Evolutionary conservation across 257 asterid species (phyloP).

Genomic region (Forsythia suspensa): DNA sequence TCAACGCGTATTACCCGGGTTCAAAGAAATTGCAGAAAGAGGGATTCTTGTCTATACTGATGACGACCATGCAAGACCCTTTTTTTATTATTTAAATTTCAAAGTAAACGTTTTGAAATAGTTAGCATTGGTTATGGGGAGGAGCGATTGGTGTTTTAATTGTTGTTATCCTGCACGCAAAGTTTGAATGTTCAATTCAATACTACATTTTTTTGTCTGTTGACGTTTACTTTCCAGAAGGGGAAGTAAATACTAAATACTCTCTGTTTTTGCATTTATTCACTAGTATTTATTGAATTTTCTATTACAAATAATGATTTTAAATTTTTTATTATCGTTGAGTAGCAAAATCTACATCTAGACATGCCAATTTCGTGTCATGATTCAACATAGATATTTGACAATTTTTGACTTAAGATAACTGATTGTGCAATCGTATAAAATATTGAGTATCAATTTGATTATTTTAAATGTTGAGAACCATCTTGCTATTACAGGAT

Average conservation of each 20-base stretch:
- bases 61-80: conserved; percentile 30
- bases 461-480: too few relatives aligned
- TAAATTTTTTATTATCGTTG: too few relatives aligned
- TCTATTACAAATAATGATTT: too few relatives aligned
- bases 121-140: conserved; percentile 16
- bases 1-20: conserved; percentile 38
- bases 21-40: conserved; percentile 24
- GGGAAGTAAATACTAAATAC: neutral
- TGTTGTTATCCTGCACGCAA: conserved; percentile 28
- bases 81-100: conserved; percentile 5
- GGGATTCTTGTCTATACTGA: neutral
- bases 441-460: too few relatives aligned
- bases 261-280: neutral
- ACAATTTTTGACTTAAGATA: too few relatives aligned
- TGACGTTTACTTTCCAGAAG: conserved; percentile 11
- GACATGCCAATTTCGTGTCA: too few relatives aligned
- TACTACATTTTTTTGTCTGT: neutral
- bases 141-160: conserved; percentile 25
- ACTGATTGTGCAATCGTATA: too few relatives aligned
- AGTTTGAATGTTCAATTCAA: conserved; percentile 38
- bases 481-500: too few relatives aligned
- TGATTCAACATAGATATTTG: too few relatives aligned
- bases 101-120: neutral
- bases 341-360: too few relatives aligned
- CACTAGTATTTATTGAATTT: too few relatives aligned